phyloP scores from a whole-genome alignment of 163 green algal species.

The Coccomyxa subellipsoidea region DNA sequence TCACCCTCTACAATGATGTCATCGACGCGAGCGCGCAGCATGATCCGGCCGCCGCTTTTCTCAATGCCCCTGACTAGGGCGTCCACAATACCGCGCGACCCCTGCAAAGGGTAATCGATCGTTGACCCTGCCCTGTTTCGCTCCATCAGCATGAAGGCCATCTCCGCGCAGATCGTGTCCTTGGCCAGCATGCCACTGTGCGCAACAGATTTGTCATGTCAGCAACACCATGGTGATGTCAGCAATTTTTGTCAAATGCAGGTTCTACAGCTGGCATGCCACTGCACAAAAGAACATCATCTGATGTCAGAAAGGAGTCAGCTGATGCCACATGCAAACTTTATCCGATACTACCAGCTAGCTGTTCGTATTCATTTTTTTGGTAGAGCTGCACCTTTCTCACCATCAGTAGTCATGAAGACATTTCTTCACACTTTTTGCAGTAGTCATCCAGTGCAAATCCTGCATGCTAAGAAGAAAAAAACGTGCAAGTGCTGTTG shows the following conservation, averaged over 20 bases:
- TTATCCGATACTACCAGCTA: no score
- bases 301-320: not conserved
- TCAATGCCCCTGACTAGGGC: conserved; percentile 79
- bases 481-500: no score
- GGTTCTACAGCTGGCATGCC: no score
- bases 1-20: conserved; percentile 62
- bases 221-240: not conserved
- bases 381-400: no score
- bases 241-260: not conserved
- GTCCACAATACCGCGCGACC: conserved; percentile 72
- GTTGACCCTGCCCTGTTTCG: conserved; percentile 43
- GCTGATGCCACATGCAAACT: no score
- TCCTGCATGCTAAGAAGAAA: no score
- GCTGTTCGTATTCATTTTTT: no score
- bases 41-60: conserved; percentile 72
- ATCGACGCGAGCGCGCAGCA: conserved; percentile 74
- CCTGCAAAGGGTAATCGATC: conserved; percentile 82
- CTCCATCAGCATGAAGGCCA: conserved; percentile 82
- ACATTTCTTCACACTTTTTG: no score
- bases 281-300: no score
- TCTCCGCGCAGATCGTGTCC: conserved; percentile 61
- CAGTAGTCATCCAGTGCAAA: no score
- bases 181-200: conserved; percentile 60
- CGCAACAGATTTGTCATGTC: not conserved
- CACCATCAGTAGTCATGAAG: no score